Evolutionary conservation across 2,329 filamentous ascomycete species (phyloP), one percentile per base, ranked within the genome.

Genomic region (Harringtonia aguacate): DNA sequence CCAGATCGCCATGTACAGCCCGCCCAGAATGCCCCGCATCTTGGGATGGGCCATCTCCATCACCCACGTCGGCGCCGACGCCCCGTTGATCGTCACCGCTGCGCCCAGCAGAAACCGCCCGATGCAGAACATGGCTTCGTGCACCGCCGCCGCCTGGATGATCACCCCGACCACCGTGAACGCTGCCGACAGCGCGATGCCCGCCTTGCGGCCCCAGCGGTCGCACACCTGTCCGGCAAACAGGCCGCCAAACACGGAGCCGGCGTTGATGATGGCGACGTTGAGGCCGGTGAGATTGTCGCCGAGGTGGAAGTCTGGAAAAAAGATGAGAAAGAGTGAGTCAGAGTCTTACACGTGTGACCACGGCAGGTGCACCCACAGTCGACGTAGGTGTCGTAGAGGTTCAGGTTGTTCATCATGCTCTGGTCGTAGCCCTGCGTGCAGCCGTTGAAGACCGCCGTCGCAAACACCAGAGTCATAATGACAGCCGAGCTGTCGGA

Each of bases 51-150:
- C 28, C 29, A 44, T 39, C 21, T 44, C 41, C 36, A 39, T 39
- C 18, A 39, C 41, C 36, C 36, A 39, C 4, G 41, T 39, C 12
- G 41, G 41, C 18, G 41, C 41, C 10, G 36, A 21, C 3, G 28
- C 36, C 2, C 41, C 41, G 28, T 39, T 39, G 36, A 44, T n/a
- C 8, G 41, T 44, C n/a, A 39, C 28, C 14, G 29, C 27, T 12
- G 9, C 28, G 21, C 41, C 41, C 3, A 44, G 35, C 4, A 44
- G n/a, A 29, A 44, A 31, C 36, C 36, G 41, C n/a, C 36, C 41
- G 36, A 44, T 21, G 29, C 41, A 44, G 35, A 44, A 44, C 41
- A 44, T 44, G 34, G 35, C 41, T 28, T 43, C 41, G 28, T 43
- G 41, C 6, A 43, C 29, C 13, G 41, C 41, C 4, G 41, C 41